Percentiles rank a stretch among this genome's conserved stretches.
These are phyloP conservation scores for Fusarium hainanense DNA, from an alignment of 2,329 filamentous ascomycete species.

Conservation along the genomic window DNA sequence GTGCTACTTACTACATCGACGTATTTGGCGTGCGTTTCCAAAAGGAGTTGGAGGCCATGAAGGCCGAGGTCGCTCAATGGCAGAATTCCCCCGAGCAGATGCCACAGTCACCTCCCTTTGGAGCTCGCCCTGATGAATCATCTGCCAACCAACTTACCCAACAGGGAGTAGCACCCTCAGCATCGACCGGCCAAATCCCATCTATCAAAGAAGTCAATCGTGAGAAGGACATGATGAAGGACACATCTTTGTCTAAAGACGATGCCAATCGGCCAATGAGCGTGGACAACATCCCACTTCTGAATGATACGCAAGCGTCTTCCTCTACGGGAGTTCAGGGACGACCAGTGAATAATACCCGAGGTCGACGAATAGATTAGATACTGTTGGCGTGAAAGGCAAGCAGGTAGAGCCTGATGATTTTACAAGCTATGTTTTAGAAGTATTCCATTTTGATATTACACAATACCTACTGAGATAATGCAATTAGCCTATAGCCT, in stretches of 20 bases:
- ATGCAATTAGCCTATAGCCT: not conserved
- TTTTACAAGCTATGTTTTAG: not conserved
- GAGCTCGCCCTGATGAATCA: conserved; percentile 45
- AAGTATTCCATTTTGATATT: not conserved
- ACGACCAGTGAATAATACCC: conserved; percentile 58
- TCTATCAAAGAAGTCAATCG: conserved; percentile 33
- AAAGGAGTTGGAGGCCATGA: conserved; percentile 91
- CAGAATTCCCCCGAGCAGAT: conserved; percentile 69
- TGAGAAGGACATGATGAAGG: conserved; percentile 32
- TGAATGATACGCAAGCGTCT: conserved; percentile 58
- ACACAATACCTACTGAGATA: not conserved
- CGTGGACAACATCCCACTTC: conserved; percentile 68
- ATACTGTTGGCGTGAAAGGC: not conserved
- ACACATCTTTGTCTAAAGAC: conserved; percentile 29
- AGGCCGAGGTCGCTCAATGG: conserved; percentile 89
- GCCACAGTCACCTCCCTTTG: conserved; percentile 51
- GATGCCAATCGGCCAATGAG: conserved; percentile 43
- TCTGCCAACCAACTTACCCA: conserved; percentile 20
- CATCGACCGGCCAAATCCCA: conserved; percentile 26
- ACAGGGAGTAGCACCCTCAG: conserved; percentile 28
- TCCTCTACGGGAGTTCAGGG: conserved; percentile 58
- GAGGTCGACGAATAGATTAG: conserved; percentile 58
- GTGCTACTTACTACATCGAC: conserved; percentile 97
- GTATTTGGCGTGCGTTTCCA: conserved; percentile 97
- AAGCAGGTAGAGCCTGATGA: not conserved